A percentile compares a stretch with the other conserved stretches of the same genome.
Evolutionary conservation across 2,329 filamentous ascomycete species (phyloP).

Genomic region (Colletotrichum sp.): DNA sequence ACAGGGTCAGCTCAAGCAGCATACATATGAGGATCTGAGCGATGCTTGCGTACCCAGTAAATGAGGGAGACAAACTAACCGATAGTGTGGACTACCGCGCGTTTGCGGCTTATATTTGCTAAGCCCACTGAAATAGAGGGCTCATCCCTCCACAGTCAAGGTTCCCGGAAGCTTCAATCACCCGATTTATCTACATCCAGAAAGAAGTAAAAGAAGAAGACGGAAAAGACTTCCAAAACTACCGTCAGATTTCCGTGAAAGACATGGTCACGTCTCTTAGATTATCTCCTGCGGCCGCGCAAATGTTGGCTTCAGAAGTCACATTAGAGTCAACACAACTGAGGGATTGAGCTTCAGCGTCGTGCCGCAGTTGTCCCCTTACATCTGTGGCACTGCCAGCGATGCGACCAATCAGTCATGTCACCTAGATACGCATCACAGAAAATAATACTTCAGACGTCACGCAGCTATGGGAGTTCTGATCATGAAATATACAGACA

Average conservation of each 20-base stretch:
- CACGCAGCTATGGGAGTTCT: background rate
- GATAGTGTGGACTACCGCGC: background rate
- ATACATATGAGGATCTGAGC: no score
- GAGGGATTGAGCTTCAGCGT: background rate
- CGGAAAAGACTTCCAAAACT: background rate
- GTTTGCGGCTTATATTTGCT: background rate
- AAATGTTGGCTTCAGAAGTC: background rate
- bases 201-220: background rate
- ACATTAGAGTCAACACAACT: background rate
- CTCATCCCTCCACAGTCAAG: background rate
- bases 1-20: background rate
- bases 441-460: background rate
- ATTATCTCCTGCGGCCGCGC: background rate
- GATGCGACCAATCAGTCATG: background rate
- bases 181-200: background rate
- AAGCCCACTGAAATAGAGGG: background rate
- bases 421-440: accelerated
- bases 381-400: background rate
- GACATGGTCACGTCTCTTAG: background rate
- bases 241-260: background rate
- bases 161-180: background rate
- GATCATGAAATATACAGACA: background rate
- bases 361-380: background rate
- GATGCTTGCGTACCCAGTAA: background rate
- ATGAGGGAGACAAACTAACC: background rate